Conservation (phyloP, 306 rosid genomes). For the Rosa multiflora region DNA sequence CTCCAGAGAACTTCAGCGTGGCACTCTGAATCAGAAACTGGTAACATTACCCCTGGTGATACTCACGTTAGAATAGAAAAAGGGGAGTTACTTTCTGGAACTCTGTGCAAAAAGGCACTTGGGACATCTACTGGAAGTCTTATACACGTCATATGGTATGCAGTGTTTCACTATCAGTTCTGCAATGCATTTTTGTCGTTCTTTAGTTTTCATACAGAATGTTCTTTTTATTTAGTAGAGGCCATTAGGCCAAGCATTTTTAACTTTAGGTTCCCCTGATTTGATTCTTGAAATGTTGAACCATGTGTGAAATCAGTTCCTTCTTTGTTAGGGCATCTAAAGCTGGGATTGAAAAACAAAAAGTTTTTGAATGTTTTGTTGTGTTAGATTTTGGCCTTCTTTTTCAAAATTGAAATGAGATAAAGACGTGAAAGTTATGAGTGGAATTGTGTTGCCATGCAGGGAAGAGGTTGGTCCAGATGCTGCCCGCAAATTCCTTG, state of each 20-base stretch:
- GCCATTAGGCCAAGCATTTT: no score
- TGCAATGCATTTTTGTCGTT: background rate
- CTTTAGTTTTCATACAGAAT: background rate
- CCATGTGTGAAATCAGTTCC: background rate
- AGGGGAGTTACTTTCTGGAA: conserved; percentile 90
- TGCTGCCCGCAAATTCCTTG: conserved; percentile 97
- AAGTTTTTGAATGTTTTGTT: background rate
- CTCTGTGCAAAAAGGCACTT: conserved; percentile 93
- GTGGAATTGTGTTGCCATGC: conserved; percentile 28
- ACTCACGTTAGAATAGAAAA: conserved; percentile 91
- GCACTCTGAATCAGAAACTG: conserved; percentile 82
- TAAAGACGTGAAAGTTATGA: background rate
- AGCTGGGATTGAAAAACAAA: background rate
- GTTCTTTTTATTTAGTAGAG: no score
- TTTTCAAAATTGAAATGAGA: background rate
- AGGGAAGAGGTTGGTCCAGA: conserved; percentile 99
- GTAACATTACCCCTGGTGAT: conserved; percentile 88
- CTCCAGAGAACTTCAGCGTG: conserved; percentile 86
- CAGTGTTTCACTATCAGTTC: background rate
- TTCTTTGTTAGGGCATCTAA: background rate
- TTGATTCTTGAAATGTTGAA: background rate
- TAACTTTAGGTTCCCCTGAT: background rate
- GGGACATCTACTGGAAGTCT: conserved; percentile 98
- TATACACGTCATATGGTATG: conserved; percentile 93
- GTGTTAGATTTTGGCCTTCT: background rate